Base-by-base conservation (phyloP, 441 rosid species). In the Breynia disticha region DNA sequence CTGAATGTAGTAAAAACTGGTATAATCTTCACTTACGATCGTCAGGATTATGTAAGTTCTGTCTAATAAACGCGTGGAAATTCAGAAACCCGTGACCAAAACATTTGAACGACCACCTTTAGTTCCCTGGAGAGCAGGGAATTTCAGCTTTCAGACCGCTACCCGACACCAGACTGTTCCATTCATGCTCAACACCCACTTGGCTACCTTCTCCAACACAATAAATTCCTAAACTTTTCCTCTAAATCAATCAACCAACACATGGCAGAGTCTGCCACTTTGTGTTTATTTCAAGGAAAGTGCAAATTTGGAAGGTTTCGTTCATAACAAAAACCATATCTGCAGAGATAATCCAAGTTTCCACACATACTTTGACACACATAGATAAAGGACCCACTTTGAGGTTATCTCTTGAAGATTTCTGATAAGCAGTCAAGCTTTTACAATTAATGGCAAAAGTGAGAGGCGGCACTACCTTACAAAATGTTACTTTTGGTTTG, bases 391-490 rank as follows among this genome's bases (percentile, higher is more conserved):
- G 64, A 14, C 72, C 68, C 57, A 1, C 50, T 1, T 2, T 13
- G 47, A 45, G 0, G 19, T 35, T 53, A 54, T 61, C 52, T 37
- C 45, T 32, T 15, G 15, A 18, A 59, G 12, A 4, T 46, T 20
- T 46, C n/a, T 0, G 19, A 19, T 17, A 63, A 44, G 16, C 61
- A 51, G 44, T 6, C 4, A 60, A 17, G 47, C 15, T 53, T 9
- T 0, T 20, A 57, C 76, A 71, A 55, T 74, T 42, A 74, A 71
- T 75, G 38, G 8, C 65, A 67, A 80, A 68, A 73, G 79, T 15
- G 21, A 19, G 65, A 24, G 84, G 66, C 83, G 87, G 84, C 76
- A 76, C 70, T 62, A 82, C 56, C 57, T 58, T 69, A 16, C 50
- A 72, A 74, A 57, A 2, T 28, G 42, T 45, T 56, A 57, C 58